Percentiles rank a stretch among this genome's conserved stretches.
Conservation (phyloP, 2,329 filamentous ascomycete genomes). For the Cryphonectria radicalis region DNA sequence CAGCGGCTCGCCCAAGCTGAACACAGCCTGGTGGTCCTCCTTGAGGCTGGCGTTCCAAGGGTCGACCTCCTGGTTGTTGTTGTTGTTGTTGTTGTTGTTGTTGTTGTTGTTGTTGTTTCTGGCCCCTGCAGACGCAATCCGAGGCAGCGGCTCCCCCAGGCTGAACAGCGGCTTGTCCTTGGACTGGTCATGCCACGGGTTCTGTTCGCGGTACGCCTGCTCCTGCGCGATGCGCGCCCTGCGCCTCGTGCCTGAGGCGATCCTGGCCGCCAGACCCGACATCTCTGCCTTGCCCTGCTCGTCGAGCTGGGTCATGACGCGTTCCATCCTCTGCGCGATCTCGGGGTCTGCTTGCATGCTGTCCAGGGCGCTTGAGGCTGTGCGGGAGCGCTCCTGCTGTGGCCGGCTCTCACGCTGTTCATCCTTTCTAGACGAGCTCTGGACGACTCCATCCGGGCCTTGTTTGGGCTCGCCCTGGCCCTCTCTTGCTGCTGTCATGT, state of each 20-base stretch:
- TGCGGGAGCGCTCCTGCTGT: background rate
- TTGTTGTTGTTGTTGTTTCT: no score
- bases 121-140: constrained; percentile 17
- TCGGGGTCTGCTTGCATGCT: constrained; percentile 19
- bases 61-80: constrained; percentile 1
- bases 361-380: constrained; percentile 14
- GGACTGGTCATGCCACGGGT: constrained; percentile 34
- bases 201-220: constrained; percentile 33
- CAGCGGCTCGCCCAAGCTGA: constrained; percentile 34
- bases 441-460: background rate
- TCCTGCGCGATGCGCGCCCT: constrained; percentile 25
- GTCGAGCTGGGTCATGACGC: constrained; percentile 23
- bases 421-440: background rate
- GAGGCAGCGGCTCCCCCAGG: constrained; percentile 34
- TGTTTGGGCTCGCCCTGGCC: background rate
- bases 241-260: constrained; percentile 15
- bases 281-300: constrained; percentile 19
- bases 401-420: background rate
- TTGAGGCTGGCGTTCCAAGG: constrained; percentile 4
- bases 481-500: background rate
- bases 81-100: no score
- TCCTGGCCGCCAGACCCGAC: constrained; percentile 13
- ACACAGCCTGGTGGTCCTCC: constrained; percentile 34
- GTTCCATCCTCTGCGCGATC: constrained; percentile 14
- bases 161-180: constrained; percentile 35